A percentile compares a stretch with the other conserved stretches of the same genome.
phyloP scores from a whole-genome alignment of 1,284 basidiomycete genomes.

The Kwoniella shivajii region DNA sequence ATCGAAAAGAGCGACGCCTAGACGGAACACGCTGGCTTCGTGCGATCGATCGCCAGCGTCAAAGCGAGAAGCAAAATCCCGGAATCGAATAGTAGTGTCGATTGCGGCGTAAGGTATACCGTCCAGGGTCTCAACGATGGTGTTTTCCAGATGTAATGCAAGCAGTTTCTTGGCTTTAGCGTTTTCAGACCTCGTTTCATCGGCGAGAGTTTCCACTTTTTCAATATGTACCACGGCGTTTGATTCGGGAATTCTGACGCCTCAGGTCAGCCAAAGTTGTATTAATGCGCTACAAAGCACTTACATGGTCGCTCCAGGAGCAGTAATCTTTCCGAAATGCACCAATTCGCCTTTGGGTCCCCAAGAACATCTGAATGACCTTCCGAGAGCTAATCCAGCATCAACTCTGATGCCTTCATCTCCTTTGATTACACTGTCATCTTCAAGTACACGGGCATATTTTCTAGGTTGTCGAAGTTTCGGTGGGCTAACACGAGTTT shows the following conservation, averaged over 20 bases:
- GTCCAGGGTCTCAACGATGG: constrained; percentile 63
- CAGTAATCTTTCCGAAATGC: constrained; percentile 72
- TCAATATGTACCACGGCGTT: constrained; percentile 37
- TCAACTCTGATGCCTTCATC: constrained; percentile 72
- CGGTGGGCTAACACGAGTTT: constrained; percentile 64
- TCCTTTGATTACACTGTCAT: constrained; percentile 51
- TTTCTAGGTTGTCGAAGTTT: constrained; percentile 57
- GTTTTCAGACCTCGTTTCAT: constrained; percentile 52
- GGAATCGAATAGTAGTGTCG: constrained; percentile 68
- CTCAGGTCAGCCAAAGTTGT: constrained; percentile 4
- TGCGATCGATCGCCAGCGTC: constrained; percentile 71
- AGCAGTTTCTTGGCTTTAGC: constrained; percentile 68
- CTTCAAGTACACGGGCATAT: constrained; percentile 41
- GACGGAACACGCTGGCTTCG: constrained; percentile 79
- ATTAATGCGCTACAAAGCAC: constrained; percentile 22
- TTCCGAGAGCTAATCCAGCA: constrained; percentile 79
- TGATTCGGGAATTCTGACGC: constrained; percentile 25
- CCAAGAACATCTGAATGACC: constrained; percentile 90
- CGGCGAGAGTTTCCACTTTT: constrained; percentile 32
- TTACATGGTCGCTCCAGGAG: constrained; percentile 54
- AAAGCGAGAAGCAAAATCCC: constrained; percentile 74
- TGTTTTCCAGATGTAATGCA: constrained; percentile 74
- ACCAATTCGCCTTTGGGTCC: constrained; percentile 76
- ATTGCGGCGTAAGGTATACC: constrained; percentile 65
- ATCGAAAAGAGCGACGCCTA: constrained; percentile 92